Evolutionary conservation across 495 filamentous ascomycete species (phyloP), one percentile per base, ranked within the genome.

Genomic region (Tirmania nivea): DNA sequence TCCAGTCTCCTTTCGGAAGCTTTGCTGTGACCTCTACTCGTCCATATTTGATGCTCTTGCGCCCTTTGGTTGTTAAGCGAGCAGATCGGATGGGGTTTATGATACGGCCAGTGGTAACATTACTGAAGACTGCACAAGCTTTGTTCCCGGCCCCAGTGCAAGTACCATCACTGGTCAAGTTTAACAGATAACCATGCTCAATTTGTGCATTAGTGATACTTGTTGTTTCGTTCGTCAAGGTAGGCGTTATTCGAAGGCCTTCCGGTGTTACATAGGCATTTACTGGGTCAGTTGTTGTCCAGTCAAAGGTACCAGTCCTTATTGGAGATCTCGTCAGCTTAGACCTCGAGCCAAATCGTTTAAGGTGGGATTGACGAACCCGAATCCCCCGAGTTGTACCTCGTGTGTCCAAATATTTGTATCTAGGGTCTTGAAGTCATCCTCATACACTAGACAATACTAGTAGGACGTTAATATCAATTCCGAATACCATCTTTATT

Each of bases 81-180:
- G 75, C 85, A 2, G 85, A 92, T 50, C 76, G 80, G 53, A 84
- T 80, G 0, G 85, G 85, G 20, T 81, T 83, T 31, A 92, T 73
- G 57, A 88, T 80, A 52, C 76, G 78, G 2, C 78, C 72, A 59
- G 84, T 80, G 50, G 83, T 84, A 47, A 63, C 63, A 54, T 86
- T 89, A 48, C 69, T 77, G 56, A 70, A 70, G 54, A 79, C 81
- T 37, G 83, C 71, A 61, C 84, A 89, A 59, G 76, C 69, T 9
- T 57, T 60, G 39, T 67, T 71, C 6, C 65, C 9, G 10, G 59
- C 69, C 2, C 78, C 81, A 7, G 81, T 81, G 66, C 81, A 86
- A 35, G 70, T 75, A 20, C 76, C 79, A 55, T 76, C 70, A 35
- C 67, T 58, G n/a, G 76, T 71, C 17, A 86, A 74, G 54, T 87